Conservation (phyloP, 805 yeast genomes). For the Kazachstania africana region DNA sequence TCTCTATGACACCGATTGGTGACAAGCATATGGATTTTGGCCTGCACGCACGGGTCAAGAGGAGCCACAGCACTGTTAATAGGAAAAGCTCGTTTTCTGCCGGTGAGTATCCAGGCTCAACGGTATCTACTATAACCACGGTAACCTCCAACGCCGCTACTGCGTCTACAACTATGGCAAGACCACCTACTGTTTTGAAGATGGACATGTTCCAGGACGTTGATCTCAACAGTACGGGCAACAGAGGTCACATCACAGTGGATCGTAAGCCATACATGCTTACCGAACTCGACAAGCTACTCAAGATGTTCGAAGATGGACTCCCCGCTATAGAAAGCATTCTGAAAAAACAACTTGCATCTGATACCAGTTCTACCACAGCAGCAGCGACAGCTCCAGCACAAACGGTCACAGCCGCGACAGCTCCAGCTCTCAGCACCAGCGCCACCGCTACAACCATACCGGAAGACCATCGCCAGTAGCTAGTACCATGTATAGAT, state of each 20-base stretch:
- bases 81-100: constrained; percentile 5
- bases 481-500: no score
- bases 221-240: constrained; percentile 3
- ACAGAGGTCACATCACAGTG: constrained; percentile 1
- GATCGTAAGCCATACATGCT: constrained; percentile 23
- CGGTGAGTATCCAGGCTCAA: not conserved
- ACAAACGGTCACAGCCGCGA: no score
- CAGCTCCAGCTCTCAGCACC: no score
- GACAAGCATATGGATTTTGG: constrained; percentile 35
- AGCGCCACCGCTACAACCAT: not conserved
- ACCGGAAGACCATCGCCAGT: not conserved
- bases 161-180: constrained; percentile 8
- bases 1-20: constrained; percentile 73
- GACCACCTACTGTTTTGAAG: constrained; percentile 17
- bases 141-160: not conserved
- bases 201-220: constrained; percentile 22
- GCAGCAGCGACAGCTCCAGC: not conserved
- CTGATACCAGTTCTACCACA: not conserved
- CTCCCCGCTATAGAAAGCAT: constrained; percentile 21
- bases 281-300: constrained; percentile 18
- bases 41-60: constrained; percentile 11
- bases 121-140: not conserved
- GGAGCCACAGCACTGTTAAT: constrained; percentile 16
- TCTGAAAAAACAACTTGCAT: constrained; percentile 13
- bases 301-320: constrained; percentile 22